phyloP scores from a whole-genome alignment of 345 rosid genomes.

The Turnera subulata region DNA sequence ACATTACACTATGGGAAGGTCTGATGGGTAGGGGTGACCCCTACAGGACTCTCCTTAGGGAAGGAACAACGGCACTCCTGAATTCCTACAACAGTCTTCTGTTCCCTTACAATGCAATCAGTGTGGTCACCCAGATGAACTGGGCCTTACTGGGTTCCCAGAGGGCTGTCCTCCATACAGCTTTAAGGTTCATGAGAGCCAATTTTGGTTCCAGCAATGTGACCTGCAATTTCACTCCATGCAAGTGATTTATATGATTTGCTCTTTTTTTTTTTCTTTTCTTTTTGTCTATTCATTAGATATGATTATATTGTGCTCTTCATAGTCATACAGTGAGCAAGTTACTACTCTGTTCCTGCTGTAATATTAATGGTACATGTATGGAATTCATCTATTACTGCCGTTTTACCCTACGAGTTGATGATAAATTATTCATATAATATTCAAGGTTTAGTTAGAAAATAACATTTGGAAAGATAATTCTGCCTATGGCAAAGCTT shows the following conservation, averaged over 20 bases:
- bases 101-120: slow-evolving; percentile 48
- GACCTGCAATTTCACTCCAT: slow-evolving; percentile 56
- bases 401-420: too few relatives aligned
- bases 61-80: slow-evolving; percentile 74
- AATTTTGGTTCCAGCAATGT: slow-evolving; percentile 42
- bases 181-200: slow-evolving; percentile 61
- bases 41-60: slow-evolving; percentile 69
- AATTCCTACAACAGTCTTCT: slow-evolving; percentile 68
- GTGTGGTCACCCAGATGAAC: slow-evolving; percentile 48
- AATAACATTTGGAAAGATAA: too few relatives aligned
- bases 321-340: too few relatives aligned
- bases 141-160: slow-evolving; percentile 59
- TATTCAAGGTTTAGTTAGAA: too few relatives aligned
- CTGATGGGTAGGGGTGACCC: slow-evolving; percentile 74
- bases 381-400: too few relatives aligned
- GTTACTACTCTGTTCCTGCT: too few relatives aligned
- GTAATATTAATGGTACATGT: too few relatives aligned
- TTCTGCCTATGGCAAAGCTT: too few relatives aligned
- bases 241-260: slow-evolving; percentile 38
- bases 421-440: too few relatives aligned
- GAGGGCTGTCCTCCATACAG: slow-evolving; percentile 48
- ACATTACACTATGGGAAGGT: slow-evolving; percentile 55
- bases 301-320: background rate
- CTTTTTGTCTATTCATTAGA: background rate
- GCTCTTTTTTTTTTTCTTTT: too few relatives aligned